Evolutionary conservation across 2,329 filamentous ascomycete species (phyloP), one percentile per base, ranked within the genome.

Genomic region (Hawksworthiomyces lignivorus): DNA sequence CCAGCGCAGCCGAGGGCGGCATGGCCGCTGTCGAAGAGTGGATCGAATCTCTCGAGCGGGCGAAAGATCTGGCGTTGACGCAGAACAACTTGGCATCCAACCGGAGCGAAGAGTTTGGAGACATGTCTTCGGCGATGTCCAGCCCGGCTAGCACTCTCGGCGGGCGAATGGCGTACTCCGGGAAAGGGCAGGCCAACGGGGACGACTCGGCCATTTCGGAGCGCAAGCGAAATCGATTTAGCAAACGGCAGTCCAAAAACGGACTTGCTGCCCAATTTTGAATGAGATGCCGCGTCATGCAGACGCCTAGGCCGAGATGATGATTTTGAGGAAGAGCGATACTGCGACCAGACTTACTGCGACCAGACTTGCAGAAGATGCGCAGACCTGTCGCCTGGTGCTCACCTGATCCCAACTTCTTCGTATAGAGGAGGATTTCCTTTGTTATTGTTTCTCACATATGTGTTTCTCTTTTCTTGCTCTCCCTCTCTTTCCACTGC

Each of bases 231-330:
- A 79, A 82, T 52, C 71, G 80, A 36, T 97, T 96, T 63, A 95
- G 88, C 65, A 92, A 92, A 64, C 75, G 90, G 52, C 87, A 95
- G 64, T 94, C 86, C 14, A 94, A 94, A 65, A 95, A 87, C 60
- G 89, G 90, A n/a, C 74, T 95, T 36, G 87, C 87, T 21, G 84
- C 89, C 36, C 84, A 87, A 38, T 95, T 96, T 58, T 94, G 33
- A 39, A 14, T 24, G 10, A 7, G 19, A 11, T n/a, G n/a, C n/a
- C n/a, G n/a, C n/a, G n/a, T n/a, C n/a, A n/a, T n/a, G 11, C 33
- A 9, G 14, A 15, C 19, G 18, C 8, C 18, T 12, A 4, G 6
- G 5, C 12, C 24, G 12, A 8, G 12, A 26, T 8, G 24, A 26
- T 26, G 24, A 26, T 26, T 26, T 26, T n/a, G n/a, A n/a, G n/a